phyloP scores from a whole-genome alignment of 2,329 filamentous ascomycete genomes.

The Aspergillus glaucus region DNA sequence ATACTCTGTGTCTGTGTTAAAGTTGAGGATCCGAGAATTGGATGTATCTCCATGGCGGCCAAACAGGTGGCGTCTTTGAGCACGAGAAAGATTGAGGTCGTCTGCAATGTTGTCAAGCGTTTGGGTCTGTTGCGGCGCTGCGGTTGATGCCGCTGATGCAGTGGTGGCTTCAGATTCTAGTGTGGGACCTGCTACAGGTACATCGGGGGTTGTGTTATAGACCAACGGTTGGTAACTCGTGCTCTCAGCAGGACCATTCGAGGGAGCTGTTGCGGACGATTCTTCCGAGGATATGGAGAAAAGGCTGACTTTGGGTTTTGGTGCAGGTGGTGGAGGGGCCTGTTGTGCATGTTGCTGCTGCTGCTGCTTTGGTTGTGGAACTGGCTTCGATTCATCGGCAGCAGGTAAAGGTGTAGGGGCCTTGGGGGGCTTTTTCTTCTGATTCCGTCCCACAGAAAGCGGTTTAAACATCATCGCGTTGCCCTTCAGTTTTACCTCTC shows the following conservation, averaged over 20 bases:
- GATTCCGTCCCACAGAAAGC: constrained; percentile 74
- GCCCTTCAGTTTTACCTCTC: constrained; percentile 53
- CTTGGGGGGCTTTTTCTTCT: constrained; percentile 51
- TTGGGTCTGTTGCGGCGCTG: constrained; percentile 30
- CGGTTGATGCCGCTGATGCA: constrained; percentile 6
- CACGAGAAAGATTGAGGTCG: constrained; percentile 70
- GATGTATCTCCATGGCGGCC: constrained; percentile 54
- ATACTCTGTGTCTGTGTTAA: constrained; percentile 87
- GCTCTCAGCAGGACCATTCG: constrained; percentile 6
- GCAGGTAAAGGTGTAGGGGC: constrained; percentile 17
- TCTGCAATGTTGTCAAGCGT: constrained; percentile 66
- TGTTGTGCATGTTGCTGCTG: constrained; percentile 3
- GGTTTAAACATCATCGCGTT: constrained; percentile 86
- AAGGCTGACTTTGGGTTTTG: constrained; percentile 40
- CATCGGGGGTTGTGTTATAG: constrained; percentile 27
- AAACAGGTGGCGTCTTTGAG: constrained; percentile 76
- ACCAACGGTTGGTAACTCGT: constrained; percentile 36
- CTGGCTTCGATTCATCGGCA: constrained; percentile 8
- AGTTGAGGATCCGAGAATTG: constrained; percentile 68
- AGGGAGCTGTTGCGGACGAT: constrained; percentile 4
- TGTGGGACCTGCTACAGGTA: constrained; percentile 13
- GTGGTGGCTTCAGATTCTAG: constrained; percentile 8
- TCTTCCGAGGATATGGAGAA: constrained; percentile 35
- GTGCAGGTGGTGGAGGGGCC: constrained; percentile 15
- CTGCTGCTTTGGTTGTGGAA: constrained; percentile 2